Conservation (phyloP, 257 asterid genomes). For the Oldenlandia corymbosa region DNA sequence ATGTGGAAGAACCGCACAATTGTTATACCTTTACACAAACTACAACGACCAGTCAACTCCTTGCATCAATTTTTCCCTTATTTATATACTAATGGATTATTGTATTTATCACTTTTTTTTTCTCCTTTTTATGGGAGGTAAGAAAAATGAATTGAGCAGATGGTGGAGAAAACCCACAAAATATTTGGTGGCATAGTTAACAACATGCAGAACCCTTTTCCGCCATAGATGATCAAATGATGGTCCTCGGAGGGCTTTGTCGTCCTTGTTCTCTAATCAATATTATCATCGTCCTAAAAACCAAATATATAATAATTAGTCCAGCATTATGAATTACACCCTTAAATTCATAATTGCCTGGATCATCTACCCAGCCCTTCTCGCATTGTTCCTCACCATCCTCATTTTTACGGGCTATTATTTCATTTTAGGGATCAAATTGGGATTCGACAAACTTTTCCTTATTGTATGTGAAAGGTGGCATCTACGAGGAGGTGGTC, state of each 20-base stretch:
- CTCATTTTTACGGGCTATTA: not conserved
- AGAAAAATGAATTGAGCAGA: not conserved
- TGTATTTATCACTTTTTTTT: no score
- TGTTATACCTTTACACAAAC: no score
- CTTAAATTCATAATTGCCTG: not conserved
- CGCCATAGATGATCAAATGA: not conserved
- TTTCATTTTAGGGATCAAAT: constrained; percentile 2
- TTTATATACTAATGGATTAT: no score
- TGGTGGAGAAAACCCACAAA: not conserved
- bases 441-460: constrained; percentile 4
- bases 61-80: no score
- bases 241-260: no score
- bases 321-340: not conserved
- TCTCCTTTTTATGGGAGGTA: no score
- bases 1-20: no score
- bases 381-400: not conserved
- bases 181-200: not conserved
- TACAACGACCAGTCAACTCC: no score
- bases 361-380: constrained; percentile 8
- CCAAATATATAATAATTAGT: no score
- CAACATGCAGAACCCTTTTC: not conserved
- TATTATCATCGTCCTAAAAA: no score
- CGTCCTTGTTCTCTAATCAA: no score
- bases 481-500: not conserved
- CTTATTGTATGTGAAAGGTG: not conserved